Conservation (phyloP, 2,329 filamentous ascomycete genomes). For the Pseudofabraea citricarpa region DNA sequence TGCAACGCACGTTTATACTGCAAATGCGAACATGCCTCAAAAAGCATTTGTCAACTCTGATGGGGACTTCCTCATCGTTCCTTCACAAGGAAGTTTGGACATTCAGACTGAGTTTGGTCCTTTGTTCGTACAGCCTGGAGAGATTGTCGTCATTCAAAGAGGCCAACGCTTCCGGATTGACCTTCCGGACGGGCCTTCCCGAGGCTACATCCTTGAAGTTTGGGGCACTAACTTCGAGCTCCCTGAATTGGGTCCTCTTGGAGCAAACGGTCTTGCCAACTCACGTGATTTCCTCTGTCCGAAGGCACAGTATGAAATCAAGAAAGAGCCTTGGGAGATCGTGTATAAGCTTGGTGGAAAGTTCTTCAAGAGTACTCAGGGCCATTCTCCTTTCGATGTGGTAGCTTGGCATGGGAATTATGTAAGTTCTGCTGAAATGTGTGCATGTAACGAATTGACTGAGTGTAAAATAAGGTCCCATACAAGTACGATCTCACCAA, state of each 20-base stretch:
- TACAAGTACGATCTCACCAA: conserved; percentile 71
- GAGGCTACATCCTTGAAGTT: conserved; percentile 61
- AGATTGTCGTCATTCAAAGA: conserved; percentile 59
- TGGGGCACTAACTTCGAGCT: conserved; percentile 59
- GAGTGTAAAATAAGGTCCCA: too few species aligned
- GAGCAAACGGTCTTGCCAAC: conserved; percentile 58
- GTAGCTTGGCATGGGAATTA: conserved; percentile 66
- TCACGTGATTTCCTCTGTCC: conserved; percentile 58
- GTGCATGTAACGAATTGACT: too few species aligned
- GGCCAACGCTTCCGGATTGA: conserved; percentile 57
- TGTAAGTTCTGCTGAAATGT: too few species aligned
- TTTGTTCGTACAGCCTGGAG: conserved; percentile 55
- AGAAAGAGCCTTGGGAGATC: conserved; percentile 41
- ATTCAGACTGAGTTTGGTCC: conserved; percentile 51
- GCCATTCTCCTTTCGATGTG: conserved; percentile 69
- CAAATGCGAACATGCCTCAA: conserved; percentile 40
- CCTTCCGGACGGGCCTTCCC: conserved; percentile 49
- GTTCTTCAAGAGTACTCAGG: conserved; percentile 59
- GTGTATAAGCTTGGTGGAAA: conserved; percentile 59
- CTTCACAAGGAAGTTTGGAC: conserved; percentile 48
- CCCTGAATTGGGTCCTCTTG: conserved; percentile 59
- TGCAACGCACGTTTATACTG: conserved; percentile 43
- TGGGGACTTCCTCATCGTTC: conserved; percentile 60
- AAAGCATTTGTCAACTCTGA: conserved; percentile 49
- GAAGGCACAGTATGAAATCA: conserved; percentile 42